Evolutionary conservation across 106 monocot species (phyloP).

Genomic region (Gastrodia elata): DNA sequence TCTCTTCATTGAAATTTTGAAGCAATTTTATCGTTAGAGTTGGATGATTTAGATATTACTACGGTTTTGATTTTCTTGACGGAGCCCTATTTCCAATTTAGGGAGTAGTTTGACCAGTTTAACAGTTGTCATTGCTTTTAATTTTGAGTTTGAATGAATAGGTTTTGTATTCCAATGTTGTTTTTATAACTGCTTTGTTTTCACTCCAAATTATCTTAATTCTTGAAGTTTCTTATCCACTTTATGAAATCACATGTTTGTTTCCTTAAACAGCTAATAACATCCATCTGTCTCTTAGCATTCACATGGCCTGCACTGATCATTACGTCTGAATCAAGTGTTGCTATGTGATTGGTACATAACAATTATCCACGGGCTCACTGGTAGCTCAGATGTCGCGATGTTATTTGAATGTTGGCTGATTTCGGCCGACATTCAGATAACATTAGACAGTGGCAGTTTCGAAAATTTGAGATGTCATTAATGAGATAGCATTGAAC

Average conservation of each 20-base stretch:
- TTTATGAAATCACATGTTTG: neutral
- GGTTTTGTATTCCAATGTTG: neutral
- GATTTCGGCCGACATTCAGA: too few species aligned
- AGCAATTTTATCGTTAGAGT: neutral
- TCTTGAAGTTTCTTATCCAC: neutral
- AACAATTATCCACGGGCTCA: too few species aligned
- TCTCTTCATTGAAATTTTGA: neutral
- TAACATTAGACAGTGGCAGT: too few species aligned
- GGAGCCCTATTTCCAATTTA: neutral
- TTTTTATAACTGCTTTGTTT: neutral
- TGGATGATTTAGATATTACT: neutral
- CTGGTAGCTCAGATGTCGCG: too few species aligned
- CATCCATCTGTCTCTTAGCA: too few species aligned
- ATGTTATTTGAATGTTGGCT: too few species aligned
- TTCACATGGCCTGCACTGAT: neutral
- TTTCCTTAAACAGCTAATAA: neutral
- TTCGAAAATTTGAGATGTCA: too few species aligned
- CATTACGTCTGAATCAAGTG: neutral
- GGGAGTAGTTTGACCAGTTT: neutral
- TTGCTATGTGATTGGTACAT: neutral
- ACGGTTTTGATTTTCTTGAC: neutral
- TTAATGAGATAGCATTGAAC: too few species aligned
- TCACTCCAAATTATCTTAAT: neutral
- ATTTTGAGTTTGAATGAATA: neutral
- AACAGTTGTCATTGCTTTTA: neutral